Percentiles rank a stretch among this genome's conserved stretches.
These are phyloP conservation scores for Rubroboletus pulcherrimus DNA, from an alignment of 768 basidiomycete species.

Conservation along the genomic window DNA sequence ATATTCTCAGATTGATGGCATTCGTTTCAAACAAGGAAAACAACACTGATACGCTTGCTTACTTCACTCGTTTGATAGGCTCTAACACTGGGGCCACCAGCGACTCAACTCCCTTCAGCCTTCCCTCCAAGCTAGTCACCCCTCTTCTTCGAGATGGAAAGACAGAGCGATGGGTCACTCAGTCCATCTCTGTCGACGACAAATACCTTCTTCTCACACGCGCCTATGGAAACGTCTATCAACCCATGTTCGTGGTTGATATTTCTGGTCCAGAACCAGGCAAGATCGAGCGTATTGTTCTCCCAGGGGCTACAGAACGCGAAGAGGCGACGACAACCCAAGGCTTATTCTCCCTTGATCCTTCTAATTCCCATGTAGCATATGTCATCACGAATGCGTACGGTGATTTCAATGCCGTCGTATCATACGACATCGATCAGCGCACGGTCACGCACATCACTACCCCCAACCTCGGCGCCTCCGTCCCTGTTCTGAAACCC, in stretches of 20 bases:
- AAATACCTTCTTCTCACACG: slow-evolving; percentile 34
- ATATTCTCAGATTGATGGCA: slow-evolving; percentile 31
- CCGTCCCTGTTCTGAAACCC: slow-evolving; percentile 32
- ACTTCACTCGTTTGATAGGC: slow-evolving; percentile 29
- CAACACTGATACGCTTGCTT: slow-evolving; percentile 35
- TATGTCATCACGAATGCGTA: slow-evolving; percentile 38
- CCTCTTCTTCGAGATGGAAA: slow-evolving; percentile 30
- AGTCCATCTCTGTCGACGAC: slow-evolving; percentile 38
- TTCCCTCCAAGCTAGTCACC: slow-evolving; percentile 34
- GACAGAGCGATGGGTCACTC: slow-evolving; percentile 30
- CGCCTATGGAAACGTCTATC: slow-evolving; percentile 26
- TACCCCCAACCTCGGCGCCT: slow-evolving; percentile 27
- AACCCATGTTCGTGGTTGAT: slow-evolving; percentile 32
- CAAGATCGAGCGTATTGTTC: slow-evolving; percentile 28
- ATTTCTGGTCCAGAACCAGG: slow-evolving; percentile 27
- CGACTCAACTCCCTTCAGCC: slow-evolving; percentile 28
- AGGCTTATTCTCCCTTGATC: slow-evolving; percentile 32
- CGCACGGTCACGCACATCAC: slow-evolving; percentile 36
- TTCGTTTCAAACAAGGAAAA: slow-evolving; percentile 43
- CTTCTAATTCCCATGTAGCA: slow-evolving; percentile 24
- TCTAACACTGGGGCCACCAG: slow-evolving; percentile 31
- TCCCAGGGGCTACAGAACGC: slow-evolving; percentile 34
- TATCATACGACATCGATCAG: slow-evolving; percentile 32
- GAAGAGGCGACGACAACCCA: slow-evolving; percentile 23
- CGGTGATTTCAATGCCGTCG: slow-evolving; percentile 37